These are phyloP conservation scores for Penicillium pancosmium DNA, from an alignment of 495 filamentous ascomycete species.

Conservation along the genomic window DNA sequence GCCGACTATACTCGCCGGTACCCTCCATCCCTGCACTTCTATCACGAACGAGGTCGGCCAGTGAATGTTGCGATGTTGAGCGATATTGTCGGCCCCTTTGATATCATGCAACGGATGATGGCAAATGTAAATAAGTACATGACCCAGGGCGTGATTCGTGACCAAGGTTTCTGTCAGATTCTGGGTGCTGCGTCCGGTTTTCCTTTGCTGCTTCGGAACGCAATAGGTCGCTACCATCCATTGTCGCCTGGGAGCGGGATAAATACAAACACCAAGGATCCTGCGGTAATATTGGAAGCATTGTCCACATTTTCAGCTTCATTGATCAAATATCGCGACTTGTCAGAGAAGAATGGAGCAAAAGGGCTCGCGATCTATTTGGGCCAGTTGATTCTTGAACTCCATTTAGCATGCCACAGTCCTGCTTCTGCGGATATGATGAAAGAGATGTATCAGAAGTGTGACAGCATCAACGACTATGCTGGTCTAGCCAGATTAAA, in stretches of 20 bases:
- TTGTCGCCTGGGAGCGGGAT: conserved; percentile 3
- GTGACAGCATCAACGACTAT: conserved; percentile 18
- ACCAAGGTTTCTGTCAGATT: conserved; percentile 11
- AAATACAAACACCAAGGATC: neutral
- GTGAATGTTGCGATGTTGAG: conserved; percentile 14
- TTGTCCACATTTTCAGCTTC: neutral
- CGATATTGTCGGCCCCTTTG: conserved; percentile 17
- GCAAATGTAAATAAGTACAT: conserved; percentile 10
- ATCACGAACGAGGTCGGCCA: conserved; percentile 24
- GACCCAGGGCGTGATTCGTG: conserved; percentile 5
- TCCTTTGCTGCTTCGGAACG: conserved; percentile 1
- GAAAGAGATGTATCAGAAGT: conserved; percentile 15
- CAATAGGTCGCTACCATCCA: conserved; percentile 12
- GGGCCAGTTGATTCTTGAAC: conserved; percentile 19
- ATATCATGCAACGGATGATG: conserved; percentile 15
- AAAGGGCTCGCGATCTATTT: conserved; percentile 15
- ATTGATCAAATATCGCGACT: conserved; percentile 16
- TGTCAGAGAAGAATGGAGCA: conserved; percentile 15
- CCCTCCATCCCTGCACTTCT: conserved; percentile 24
- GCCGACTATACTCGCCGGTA: conserved; percentile 28
- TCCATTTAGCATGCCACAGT: conserved; percentile 22
- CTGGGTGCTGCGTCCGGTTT: conserved; percentile 4
- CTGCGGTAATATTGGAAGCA: neutral
- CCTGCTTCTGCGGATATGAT: conserved; percentile 8
- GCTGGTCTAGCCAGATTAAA: conserved; percentile 27